A percentile compares a stretch with the other conserved stretches of the same genome.
Conservation (phyloP, 2,329 filamentous ascomycete genomes). For the Scytalidium sp. region DNA sequence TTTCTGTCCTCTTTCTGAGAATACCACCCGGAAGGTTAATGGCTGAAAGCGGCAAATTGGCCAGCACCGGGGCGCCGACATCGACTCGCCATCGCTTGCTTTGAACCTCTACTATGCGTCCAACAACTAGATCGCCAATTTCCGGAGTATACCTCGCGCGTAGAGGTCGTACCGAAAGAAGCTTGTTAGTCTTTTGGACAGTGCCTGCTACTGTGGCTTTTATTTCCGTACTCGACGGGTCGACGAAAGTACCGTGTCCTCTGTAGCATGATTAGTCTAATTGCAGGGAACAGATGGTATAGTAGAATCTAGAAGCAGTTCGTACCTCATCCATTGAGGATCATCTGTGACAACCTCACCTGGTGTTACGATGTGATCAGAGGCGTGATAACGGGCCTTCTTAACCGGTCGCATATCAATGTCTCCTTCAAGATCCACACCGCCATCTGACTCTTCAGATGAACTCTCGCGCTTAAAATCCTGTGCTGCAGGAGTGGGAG, state of each 20-base stretch:
- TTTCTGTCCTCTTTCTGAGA: conserved; percentile 84
- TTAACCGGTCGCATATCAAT: conserved; percentile 42
- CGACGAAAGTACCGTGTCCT: conserved; percentile 88
- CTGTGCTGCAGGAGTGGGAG: conserved; percentile 23
- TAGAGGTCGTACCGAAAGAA: conserved; percentile 85
- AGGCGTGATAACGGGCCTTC: conserved; percentile 31
- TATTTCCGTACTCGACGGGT: conserved; percentile 63
- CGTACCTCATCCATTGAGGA: conserved; percentile 90
- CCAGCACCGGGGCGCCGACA: conserved; percentile 82
- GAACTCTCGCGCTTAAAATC: conserved; percentile 12
- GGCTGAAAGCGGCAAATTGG: conserved; percentile 77
- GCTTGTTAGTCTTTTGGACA: conserved; percentile 91
- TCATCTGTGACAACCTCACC: conserved; percentile 86
- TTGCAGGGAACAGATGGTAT: background rate
- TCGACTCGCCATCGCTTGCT: conserved; percentile 92
- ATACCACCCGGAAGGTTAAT: conserved; percentile 97
- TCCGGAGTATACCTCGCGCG: conserved; percentile 93
- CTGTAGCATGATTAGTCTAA: conserved; percentile 40
- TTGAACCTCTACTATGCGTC: conserved; percentile 93
- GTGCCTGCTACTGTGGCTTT: conserved; percentile 88
- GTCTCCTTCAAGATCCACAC: conserved; percentile 27
- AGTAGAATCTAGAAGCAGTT: conserved; percentile 1
- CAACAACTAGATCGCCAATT: conserved; percentile 93
- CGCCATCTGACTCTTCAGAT: conserved; percentile 24
- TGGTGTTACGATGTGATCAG: conserved; percentile 71